Evolutionary conservation across 441 rosid genomes (phyloP).

Genomic region (Macaranga tanarius): DNA sequence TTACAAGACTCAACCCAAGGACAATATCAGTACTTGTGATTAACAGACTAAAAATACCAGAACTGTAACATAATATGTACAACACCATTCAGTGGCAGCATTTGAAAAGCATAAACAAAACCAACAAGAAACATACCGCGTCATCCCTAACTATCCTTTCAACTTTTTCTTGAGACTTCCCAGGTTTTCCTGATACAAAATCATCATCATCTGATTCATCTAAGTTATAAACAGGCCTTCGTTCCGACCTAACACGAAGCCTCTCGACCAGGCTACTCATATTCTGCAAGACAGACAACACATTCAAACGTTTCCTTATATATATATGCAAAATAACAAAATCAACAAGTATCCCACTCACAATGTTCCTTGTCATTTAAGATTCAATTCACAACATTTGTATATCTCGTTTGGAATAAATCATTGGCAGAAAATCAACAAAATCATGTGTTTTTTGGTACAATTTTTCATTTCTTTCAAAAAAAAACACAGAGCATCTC

Average conservation of each 20-base stretch:
- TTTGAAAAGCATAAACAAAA: slow-evolving; percentile 15
- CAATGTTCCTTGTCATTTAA: no score
- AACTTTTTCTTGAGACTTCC: slow-evolving; percentile 48
- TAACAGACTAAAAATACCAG: not conserved
- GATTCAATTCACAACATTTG: no score
- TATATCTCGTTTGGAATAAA: no score
- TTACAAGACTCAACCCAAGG: not conserved
- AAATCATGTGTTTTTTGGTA: no score
- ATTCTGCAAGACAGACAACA: slow-evolving; percentile 38
- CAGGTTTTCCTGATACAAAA: slow-evolving; percentile 49
- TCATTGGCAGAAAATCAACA: no score
- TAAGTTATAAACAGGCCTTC: slow-evolving; percentile 76
- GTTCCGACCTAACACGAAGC: slow-evolving; percentile 86
- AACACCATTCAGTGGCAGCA: not conserved
- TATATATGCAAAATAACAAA: no score
- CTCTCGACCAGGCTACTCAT: slow-evolving; percentile 99
- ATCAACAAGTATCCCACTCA: no score
- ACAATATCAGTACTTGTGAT: not conserved
- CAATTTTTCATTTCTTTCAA: no score
- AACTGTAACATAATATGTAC: not conserved
- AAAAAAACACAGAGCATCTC: not conserved
- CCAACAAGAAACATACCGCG: slow-evolving; percentile 53
- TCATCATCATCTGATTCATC: slow-evolving; percentile 99
- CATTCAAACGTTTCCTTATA: not conserved
- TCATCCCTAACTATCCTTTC: slow-evolving; percentile 82